Evolutionary conservation across 768 basidiomycete genomes (phyloP).

Genomic region (Termitomyces sp.): DNA sequence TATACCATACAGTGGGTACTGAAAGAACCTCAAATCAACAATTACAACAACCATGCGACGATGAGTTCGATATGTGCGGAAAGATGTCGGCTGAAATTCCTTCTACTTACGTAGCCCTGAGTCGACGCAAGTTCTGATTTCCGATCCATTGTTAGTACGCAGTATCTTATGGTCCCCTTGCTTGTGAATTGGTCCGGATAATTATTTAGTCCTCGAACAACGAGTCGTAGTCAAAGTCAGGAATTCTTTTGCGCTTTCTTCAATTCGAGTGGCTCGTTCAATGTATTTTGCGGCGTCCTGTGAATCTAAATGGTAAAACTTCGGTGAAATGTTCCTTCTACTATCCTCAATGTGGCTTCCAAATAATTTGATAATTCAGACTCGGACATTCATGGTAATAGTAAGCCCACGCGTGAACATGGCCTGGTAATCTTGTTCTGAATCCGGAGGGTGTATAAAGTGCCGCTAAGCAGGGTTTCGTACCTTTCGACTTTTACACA

Average conservation of each 20-base stretch:
- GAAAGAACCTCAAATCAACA: background rate
- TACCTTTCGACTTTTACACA: background rate
- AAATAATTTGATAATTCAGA: background rate
- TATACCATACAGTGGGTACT: too few relatives aligned
- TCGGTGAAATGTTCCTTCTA: background rate
- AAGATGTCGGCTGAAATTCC: background rate
- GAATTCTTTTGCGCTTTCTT: background rate
- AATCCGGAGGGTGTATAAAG: background rate
- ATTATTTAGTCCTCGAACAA: background rate
- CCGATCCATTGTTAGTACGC: background rate
- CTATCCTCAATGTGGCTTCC: background rate
- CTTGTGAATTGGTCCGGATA: background rate
- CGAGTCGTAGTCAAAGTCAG: background rate
- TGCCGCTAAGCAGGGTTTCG: background rate
- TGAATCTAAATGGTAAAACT: background rate
- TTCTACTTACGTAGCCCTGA: too few relatives aligned
- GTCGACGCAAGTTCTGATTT: background rate
- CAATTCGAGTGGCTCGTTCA: too few relatives aligned
- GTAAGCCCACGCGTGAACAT: background rate
- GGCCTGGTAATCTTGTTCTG: background rate
- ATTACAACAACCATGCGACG: too few relatives aligned
- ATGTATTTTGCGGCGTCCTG: background rate
- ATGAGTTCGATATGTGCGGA: too few relatives aligned
- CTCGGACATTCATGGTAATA: background rate
- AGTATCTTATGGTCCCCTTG: background rate